Percentiles rank a stretch among this genome's conserved stretches.
These are phyloP conservation scores for Sonneratia alba DNA, from an alignment of 345 rosid genomes.

Conservation along the genomic window DNA sequence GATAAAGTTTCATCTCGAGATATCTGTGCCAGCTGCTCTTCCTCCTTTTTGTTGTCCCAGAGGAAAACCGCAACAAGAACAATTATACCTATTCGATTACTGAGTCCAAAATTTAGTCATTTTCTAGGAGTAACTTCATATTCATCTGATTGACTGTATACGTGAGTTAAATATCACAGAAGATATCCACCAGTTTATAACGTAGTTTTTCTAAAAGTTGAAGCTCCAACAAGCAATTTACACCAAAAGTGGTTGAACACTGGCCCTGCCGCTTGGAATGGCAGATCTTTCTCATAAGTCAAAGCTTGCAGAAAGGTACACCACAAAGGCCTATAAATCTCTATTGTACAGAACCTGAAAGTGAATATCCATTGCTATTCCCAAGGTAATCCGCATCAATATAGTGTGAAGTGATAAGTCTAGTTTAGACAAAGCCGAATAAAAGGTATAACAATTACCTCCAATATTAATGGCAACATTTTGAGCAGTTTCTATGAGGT, in stretches of 20 bases:
- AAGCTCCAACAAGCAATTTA: neutral
- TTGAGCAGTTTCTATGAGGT: slow-evolving; percentile 59
- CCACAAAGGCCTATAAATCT: too few species aligned
- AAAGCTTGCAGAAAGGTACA: too few species aligned
- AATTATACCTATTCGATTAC: slow-evolving; percentile 68
- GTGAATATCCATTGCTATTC: neutral
- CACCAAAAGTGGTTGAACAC: neutral
- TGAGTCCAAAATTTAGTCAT: slow-evolving; percentile 59
- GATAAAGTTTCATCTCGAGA: slow-evolving; percentile 83
- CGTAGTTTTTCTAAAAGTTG: neutral
- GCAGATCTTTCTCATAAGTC: too few species aligned
- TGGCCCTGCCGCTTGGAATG: too few species aligned
- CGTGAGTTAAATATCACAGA: neutral
- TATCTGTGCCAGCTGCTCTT: slow-evolving; percentile 89
- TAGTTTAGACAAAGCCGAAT: neutral
- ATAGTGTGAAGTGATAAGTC: neutral
- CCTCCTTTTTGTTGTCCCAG: slow-evolving; percentile 96
- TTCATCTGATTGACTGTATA: neutral
- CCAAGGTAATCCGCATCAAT: neutral
- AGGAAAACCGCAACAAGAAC: slow-evolving; percentile 61
- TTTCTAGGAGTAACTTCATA: slow-evolving; percentile 1
- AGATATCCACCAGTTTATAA: neutral
- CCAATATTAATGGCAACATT: slow-evolving; percentile 83
- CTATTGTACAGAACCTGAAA: neutral
- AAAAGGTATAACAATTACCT: slow-evolving; percentile 37